phyloP scores from a whole-genome alignment of 805 yeast genomes.

The Vanderwaltozyma tropicalis region DNA sequence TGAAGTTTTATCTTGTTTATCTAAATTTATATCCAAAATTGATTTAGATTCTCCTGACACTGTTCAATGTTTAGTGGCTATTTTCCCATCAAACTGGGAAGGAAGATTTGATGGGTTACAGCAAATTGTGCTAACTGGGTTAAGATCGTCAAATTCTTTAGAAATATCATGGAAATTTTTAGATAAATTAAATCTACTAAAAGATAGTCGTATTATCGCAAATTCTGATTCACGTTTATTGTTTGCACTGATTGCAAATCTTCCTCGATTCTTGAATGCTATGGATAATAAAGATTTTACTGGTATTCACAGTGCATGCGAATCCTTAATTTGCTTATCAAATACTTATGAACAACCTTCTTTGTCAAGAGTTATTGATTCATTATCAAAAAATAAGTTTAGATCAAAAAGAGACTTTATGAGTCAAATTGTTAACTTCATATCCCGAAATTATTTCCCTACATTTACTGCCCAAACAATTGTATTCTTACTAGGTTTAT shows the following conservation, averaged over 20 bases:
- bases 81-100: slow-evolving; percentile 94
- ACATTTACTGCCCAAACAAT: slow-evolving; percentile 63
- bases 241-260: slow-evolving; percentile 61
- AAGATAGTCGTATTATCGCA: slow-evolving; percentile 69
- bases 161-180: slow-evolving; percentile 66
- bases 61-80: slow-evolving; percentile 67
- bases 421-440: slow-evolving; percentile 63
- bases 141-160: slow-evolving; percentile 71
- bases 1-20: slow-evolving; percentile 72
- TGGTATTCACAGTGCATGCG: slow-evolving; percentile 45
- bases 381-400: slow-evolving; percentile 68
- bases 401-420: slow-evolving; percentile 86
- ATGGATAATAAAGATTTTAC: slow-evolving; percentile 46
- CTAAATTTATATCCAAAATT: slow-evolving; percentile 76
- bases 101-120: slow-evolving; percentile 87
- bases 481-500: slow-evolving; percentile 64
- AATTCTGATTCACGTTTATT: slow-evolving; percentile 58
- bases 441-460: slow-evolving; percentile 63
- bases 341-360: slow-evolving; percentile 43
- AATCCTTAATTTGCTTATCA: slow-evolving; percentile 52
- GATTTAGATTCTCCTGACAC: slow-evolving; percentile 80
- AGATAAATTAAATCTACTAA: slow-evolving; percentile 56
- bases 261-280: slow-evolving; percentile 80
- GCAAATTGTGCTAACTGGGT: slow-evolving; percentile 65
- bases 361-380: slow-evolving; percentile 61